Conservation (phyloP, 345 rosid genomes). For the Cardamine occulta region DNA sequence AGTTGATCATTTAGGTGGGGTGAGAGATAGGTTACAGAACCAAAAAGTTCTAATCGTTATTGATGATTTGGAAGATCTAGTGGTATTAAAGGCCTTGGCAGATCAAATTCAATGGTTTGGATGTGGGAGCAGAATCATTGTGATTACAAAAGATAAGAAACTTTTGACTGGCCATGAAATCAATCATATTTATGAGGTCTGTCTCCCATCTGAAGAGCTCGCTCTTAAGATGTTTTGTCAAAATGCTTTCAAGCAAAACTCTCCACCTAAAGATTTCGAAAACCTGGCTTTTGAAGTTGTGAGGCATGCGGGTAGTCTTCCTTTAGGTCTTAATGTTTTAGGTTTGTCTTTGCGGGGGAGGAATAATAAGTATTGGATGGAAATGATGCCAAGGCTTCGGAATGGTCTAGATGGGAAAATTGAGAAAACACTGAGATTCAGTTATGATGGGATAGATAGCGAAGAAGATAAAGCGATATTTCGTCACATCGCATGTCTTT, state of each 20-base stretch:
- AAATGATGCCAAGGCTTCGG: not conserved
- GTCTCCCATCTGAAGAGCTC: no score
- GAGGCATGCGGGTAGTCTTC: not conserved
- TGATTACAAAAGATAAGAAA: not conserved
- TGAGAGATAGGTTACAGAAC: no score
- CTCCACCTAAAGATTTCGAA: not conserved
- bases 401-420: not conserved
- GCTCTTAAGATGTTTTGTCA: no score
- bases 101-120: not conserved
- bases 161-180: not conserved
- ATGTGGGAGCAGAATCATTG: constrained; percentile 6
- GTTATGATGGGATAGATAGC: not conserved
- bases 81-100: not conserved
- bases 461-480: not conserved
- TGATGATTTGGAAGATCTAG: no score
- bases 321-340: constrained; percentile 1
- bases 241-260: no score
- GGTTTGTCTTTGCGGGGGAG: not conserved
- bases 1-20: no score
- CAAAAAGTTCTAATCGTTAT: no score
- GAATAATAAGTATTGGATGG: not conserved
- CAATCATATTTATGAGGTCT: not conserved
- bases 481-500: constrained; percentile 7
- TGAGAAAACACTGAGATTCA: not conserved
- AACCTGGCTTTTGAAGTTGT: not conserved